phyloP scores from a whole-genome alignment of 257 asterid genomes.

The Rehmannia glutinosa region DNA sequence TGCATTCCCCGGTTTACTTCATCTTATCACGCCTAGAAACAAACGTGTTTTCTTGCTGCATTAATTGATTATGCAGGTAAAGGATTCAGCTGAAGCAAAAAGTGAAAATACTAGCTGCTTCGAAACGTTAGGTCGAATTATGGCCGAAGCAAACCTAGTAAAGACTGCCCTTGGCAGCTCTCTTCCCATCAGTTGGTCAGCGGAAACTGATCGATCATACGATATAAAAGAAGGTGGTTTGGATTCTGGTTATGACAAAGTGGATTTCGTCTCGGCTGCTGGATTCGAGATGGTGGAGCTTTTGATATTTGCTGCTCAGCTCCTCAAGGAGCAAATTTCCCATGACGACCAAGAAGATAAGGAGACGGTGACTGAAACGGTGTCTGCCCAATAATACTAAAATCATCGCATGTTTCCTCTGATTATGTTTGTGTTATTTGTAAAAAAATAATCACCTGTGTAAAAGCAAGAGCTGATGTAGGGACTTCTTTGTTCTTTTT shows the following conservation, averaged over 20 bases:
- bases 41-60: background rate
- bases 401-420: background rate
- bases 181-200: slow-evolving; percentile 80
- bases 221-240: slow-evolving; percentile 12
- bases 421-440: too few relatives aligned
- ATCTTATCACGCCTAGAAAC: too few relatives aligned
- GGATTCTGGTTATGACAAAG: slow-evolving; percentile 30
- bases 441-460: too few relatives aligned
- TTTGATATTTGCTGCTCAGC: slow-evolving; percentile 58
- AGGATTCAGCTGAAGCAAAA: slow-evolving; percentile 29
- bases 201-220: slow-evolving; percentile 31
- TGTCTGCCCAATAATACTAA: background rate
- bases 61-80: slow-evolving; percentile 36
- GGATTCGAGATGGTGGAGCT: slow-evolving; percentile 96
- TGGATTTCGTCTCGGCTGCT: slow-evolving; percentile 83
- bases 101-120: slow-evolving; percentile 17
- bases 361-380: background rate
- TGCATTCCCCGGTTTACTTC: too few relatives aligned
- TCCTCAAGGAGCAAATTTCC: slow-evolving; percentile 38
- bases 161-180: slow-evolving; percentile 86
- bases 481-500: too few relatives aligned
- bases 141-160: slow-evolving; percentile 62
- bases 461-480: too few relatives aligned
- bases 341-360: background rate
- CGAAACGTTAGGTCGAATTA: slow-evolving; percentile 41